These are phyloP conservation scores for Raphanus hybrid DNA, from an alignment of 441 rosid genomes.

Conservation along the genomic window DNA sequence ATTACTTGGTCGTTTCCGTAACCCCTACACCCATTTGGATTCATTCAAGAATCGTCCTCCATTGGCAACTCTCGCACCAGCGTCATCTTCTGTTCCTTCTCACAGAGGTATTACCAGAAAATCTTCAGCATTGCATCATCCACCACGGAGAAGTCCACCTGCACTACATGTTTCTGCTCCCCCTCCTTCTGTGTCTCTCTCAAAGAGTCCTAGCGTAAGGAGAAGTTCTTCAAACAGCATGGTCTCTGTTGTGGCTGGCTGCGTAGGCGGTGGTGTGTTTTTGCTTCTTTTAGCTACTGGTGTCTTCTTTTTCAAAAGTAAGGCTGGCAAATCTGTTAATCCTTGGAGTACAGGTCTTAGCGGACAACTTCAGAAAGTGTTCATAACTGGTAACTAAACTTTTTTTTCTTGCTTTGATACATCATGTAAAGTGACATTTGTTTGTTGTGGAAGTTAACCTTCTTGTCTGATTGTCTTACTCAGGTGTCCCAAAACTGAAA, in stretches of 20 bases:
- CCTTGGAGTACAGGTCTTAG: conserved; percentile 98
- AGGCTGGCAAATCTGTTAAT: conserved; percentile 60
- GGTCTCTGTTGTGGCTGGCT: conserved; percentile 37
- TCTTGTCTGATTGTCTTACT: conserved; percentile 26
- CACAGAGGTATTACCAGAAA: not conserved
- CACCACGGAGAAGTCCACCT: conserved; percentile 18
- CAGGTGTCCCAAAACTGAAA: conserved; percentile 82
- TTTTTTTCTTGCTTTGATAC: conserved; percentile 16
- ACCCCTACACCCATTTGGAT: conserved; percentile 24
- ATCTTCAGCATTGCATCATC: conserved; percentile 15
- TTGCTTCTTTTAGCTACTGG: conserved; percentile 53
- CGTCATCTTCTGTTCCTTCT: conserved; percentile 22
- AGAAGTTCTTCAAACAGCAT: conserved; percentile 24
- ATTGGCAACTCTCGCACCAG: conserved; percentile 9
- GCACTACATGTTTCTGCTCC: conserved; percentile 30
- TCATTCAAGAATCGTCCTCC: not conserved
- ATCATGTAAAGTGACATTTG: conserved; percentile 1
- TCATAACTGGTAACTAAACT: conserved; percentile 74
- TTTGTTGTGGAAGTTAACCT: not conserved
- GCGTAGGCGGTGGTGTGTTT: conserved; percentile 55
- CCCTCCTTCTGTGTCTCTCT: conserved; percentile 23
- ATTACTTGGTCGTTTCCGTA: conserved; percentile 30
- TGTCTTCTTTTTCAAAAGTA: conserved; percentile 46
- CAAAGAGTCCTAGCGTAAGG: conserved; percentile 15
- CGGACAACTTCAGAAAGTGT: conserved; percentile 93